Base-by-base conservation (phyloP, 257 asterid genomes). In the Coffea eugenioides region DNA sequence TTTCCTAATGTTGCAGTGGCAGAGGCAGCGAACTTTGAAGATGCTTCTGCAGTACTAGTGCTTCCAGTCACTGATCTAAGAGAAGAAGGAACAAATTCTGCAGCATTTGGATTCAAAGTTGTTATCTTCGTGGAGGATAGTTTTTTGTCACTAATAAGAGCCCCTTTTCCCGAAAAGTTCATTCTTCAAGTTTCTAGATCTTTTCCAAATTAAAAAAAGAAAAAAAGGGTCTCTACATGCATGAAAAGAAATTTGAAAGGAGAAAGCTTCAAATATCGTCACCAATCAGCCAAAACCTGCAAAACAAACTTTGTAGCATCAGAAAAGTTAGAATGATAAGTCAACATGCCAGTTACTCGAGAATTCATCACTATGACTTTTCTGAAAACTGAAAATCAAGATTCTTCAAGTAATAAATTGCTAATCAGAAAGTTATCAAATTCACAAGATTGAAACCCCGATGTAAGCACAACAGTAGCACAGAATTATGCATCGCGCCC, bases 101-200 rank as follows among this genome's bases (percentile, higher is more conserved):
- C 93, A 23, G 99, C 99, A 85, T 95, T 91, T 31, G 99, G 98
- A 78, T 95, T 95, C 91, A 95, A 84, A 79, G 87, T 56, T 77
- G 86, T 80, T 71, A 89, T 74, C 84, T 93, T 96, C 46, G 88
- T 81, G 74, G 88, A 79, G 66, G 66, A 9, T 80, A 85, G 86
- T 77, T 87, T 92, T 79, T 82, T 85, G 86, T 89, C 95, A 77
- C 90, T 87, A n/a, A 90, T 65, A 82, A 92, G 82, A 82, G 91
- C 86, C 80, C 91, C 93, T 84, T 85, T 91, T 81, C 88, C 95
- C 4, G 86, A 81, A 75, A 92, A 85, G 92, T 83, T 90, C 99
- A 92, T 93, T 83, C 79, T 85, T 87, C 5, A 67, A 48, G 62
- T 77, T 46, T 68, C 69, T 57, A 39, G 64, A 57, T 73, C 74